Evolutionary conservation across 2,329 filamentous ascomycete species (phyloP).

Genomic region (Trichoderma sp.): DNA sequence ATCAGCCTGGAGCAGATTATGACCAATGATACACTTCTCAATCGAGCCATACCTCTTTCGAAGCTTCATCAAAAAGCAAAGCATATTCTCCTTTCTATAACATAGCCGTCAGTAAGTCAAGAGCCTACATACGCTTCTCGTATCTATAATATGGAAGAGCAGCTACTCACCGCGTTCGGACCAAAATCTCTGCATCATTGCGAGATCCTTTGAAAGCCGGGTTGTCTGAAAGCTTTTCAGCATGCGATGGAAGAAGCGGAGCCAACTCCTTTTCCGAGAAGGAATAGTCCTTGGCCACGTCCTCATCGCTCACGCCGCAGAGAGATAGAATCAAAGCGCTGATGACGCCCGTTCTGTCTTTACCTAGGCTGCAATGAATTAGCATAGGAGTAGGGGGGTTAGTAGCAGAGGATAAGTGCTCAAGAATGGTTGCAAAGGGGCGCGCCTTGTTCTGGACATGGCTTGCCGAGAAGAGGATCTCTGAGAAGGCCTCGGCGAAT

Average conservation of each 20-base stretch:
- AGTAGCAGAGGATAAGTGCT: background rate
- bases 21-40: background rate
- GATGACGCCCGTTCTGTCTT: conserved; percentile 72
- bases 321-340: conserved; percentile 64
- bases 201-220: background rate
- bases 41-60: background rate
- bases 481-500: background rate
- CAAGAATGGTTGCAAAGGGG: background rate
- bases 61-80: background rate
- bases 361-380: conserved; percentile 73
- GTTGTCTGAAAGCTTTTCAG: background rate
- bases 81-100: background rate
- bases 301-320: conserved; percentile 57
- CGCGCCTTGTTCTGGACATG: background rate
- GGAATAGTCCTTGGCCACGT: conserved; percentile 64
- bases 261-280: conserved; percentile 62
- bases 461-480: background rate
- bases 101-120: background rate
- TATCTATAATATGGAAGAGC: background rate
- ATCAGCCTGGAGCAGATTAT: background rate
- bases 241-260: background rate
- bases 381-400: conserved; percentile 48
- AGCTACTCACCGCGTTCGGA: background rate
- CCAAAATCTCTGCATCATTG: background rate
- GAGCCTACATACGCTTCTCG: background rate